Base-by-base conservation (phyloP, 352 stramenopile genomes). In the Pythium rhizo-oryzae region DNA sequence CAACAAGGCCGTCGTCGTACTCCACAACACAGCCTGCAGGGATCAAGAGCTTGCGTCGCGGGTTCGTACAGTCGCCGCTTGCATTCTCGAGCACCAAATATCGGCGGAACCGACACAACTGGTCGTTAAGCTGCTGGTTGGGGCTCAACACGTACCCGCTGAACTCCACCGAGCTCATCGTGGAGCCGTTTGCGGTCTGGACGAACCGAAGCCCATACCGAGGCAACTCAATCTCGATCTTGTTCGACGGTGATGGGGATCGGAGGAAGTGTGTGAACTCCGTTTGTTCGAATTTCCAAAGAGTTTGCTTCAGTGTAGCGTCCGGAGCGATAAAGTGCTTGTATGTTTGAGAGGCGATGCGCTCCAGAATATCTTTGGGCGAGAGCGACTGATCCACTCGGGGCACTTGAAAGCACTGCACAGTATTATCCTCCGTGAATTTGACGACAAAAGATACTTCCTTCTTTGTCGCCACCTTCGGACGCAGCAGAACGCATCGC, bases 121-220 rank as follows among this genome's bases (percentile, higher is more conserved):
- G 75, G 11, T 79, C 78, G 13, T 67, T 65, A 7, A 87, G 75
- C 28, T 85, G 77, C 62, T 89, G 79, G 6, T 57, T 55, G 7
- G 24, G 19, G 12, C 65, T 62, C 39, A 91, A 67, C 0, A 74
- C 9, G 19, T 82, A 89, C 0, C 79, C 81, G 13, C 75, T 67
- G 53, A 57, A 77, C 21, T 89, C 70, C 18, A 71, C 44, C 1
- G 79, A 88, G 8, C 54, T 44, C 0, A 87, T 47, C 5, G 71
- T 37, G 19, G 35, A 46, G 7, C 15, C 19, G 1, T 43, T 18
- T 18, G 1, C 9, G 18, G 33, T 44, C 5, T 82, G 30, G 1
- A 53, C 28, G 66, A 91, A 86, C 1, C 52, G 77, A 51, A 87
- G 47, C 5, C 74, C 72, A n/a, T 74, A 88, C 0, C 83, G 67